Evolutionary conservation across 2,329 filamentous ascomycete species (phyloP).

Genomic region (Hymenoscyphus salicellus): DNA sequence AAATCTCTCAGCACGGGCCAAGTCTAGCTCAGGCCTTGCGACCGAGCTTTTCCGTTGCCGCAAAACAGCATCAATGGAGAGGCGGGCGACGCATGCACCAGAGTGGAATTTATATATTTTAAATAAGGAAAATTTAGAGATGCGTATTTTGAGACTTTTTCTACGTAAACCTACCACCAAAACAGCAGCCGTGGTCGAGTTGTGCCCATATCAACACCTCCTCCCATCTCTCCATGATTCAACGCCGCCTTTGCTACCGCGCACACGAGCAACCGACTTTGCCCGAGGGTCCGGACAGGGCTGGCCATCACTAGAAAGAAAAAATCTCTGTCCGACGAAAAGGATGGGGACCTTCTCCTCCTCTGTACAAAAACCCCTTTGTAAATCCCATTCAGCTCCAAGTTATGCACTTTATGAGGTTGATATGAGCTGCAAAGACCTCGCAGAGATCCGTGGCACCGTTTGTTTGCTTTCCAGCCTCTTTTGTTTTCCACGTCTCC

Average conservation of each 20-base stretch:
- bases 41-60: too few relatives aligned
- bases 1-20: constrained; percentile 7
- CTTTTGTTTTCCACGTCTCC: not conserved
- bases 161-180: not conserved
- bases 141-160: too few relatives aligned
- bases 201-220: not conserved
- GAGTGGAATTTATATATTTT: not conserved
- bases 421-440: not conserved
- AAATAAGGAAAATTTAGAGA: too few relatives aligned
- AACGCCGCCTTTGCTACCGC: not conserved
- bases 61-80: too few relatives aligned
- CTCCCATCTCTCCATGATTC: not conserved
- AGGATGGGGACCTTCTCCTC: not conserved
- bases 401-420: not conserved
- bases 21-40: not conserved
- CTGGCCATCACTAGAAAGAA: not conserved
- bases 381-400: not conserved
- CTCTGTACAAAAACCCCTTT: not conserved
- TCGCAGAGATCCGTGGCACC: not conserved
- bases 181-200: not conserved
- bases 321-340: not conserved
- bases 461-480: constrained; percentile 1
- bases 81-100: not conserved
- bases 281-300: not conserved
- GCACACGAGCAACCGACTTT: not conserved